Evolutionary conservation across 352 stramenopile species (phyloP), one percentile per base, ranked within the genome.

Genomic region (Phytophthora pseudosyringae): DNA sequence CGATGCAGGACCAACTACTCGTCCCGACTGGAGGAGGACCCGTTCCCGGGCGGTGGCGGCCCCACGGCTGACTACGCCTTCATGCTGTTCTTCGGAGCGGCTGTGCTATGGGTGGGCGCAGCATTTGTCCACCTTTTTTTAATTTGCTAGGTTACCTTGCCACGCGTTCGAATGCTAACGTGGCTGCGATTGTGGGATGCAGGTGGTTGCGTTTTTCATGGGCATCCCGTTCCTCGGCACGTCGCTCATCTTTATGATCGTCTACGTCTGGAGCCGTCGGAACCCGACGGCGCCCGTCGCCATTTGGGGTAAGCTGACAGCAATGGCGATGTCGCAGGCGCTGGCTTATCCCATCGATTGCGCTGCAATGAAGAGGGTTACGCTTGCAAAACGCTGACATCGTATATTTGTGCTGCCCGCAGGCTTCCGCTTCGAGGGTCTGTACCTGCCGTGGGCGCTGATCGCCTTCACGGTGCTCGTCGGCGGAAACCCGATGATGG

Each of bases 251-350:
- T 96, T 97, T 55, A 95, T 93, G 81, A 94, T 96, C 56, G 80
- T 96, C 29, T 97, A 97, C 75, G 78, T 97, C 43, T 97, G 90
- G 90, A 97, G 90, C 64, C 88, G 87, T 38, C 85, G 85, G 9
- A 91, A 97, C 60, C 81, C 89, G 39, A 94, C 89, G 13, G 76
- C 81, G 6, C 83, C 86, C 26, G 87, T 95, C 11, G 75, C 82
- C 4, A 93, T 97, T 63, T 96, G 88, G 88, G 87, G 83, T 92
- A 67, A 46, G 60, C 18, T 39, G 10, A n/a, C 5, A n/a, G 18
- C 7, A 21, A 44, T 25, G n/a, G n/a, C n/a, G n/a, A n/a, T 26
- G 38, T 26, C 4, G 39, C 44, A 10, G 26, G 31, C 29, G 15
- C 31, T 35, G 31, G 31, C 21, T 35, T 7, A 26, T 45, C 6